Conservation (phyloP, 768 basidiomycete species). For the Trametes meyenii region DNA sequence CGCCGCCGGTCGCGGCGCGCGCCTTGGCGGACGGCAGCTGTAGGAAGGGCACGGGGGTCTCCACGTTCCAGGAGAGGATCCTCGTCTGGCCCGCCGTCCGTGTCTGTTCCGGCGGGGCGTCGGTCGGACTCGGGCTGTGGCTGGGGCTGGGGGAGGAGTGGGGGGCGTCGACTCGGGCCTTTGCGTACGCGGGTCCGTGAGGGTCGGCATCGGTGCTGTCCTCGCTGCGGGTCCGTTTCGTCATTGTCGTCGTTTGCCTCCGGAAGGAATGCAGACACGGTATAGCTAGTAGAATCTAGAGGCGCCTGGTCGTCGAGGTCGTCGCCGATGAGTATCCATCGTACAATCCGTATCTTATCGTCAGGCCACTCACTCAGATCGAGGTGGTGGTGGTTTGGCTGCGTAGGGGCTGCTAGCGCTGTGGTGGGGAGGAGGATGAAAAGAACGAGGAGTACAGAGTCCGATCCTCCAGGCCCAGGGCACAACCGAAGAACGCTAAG, state of each 20-base stretch:
- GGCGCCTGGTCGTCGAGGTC: too few relatives aligned
- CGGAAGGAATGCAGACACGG: not conserved
- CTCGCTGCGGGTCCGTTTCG: conserved; percentile 15
- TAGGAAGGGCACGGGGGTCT: conserved; percentile 31
- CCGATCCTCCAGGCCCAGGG: not conserved
- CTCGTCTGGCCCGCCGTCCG: not conserved
- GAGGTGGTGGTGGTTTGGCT: too few relatives aligned
- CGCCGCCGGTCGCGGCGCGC: conserved; percentile 14
- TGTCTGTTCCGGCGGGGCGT: not conserved
- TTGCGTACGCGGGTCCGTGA: not conserved
- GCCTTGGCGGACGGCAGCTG: conserved; percentile 22
- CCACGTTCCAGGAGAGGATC: conserved; percentile 31
- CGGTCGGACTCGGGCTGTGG: not conserved
- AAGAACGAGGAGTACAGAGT: not conserved
- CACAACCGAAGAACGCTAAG: not conserved
- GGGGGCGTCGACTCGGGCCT: not conserved
- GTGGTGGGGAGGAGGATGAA: not conserved
- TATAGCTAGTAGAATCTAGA: too few relatives aligned
- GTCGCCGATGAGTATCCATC: too few relatives aligned
- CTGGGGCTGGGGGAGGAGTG: too few relatives aligned
- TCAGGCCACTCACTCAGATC: too few relatives aligned
- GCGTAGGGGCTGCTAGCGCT: not conserved
- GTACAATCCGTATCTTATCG: too few relatives aligned
- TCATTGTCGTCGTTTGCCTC: not conserved
- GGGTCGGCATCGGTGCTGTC: not conserved